phyloP scores from a whole-genome alignment of 1,139 yeast genomes.

The Pichia sp. region DNA sequence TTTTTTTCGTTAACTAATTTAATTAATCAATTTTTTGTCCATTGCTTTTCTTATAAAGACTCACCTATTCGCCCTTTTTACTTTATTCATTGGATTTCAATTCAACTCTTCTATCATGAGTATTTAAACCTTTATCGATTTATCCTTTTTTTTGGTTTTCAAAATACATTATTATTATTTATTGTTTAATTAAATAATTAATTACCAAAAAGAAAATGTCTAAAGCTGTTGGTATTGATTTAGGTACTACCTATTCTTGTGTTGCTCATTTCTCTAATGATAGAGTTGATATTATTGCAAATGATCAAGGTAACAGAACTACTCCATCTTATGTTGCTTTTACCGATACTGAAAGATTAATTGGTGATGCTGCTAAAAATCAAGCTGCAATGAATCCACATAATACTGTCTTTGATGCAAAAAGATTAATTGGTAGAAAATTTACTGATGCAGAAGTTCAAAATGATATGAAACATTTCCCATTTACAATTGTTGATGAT shows the following conservation, averaged over 20 bases:
- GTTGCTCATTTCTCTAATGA: constrained; percentile 76
- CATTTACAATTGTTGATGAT: constrained; percentile 80
- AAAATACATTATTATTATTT: too few species aligned
- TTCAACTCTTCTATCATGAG: too few species aligned
- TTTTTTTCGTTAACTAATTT: neutral
- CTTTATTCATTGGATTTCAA: too few species aligned
- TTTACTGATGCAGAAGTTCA: constrained; percentile 84
- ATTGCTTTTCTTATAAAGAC: too few species aligned
- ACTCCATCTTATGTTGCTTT: constrained; percentile 96
- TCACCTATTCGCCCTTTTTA: too few species aligned
- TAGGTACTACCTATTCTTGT: constrained; percentile 97
- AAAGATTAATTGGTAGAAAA: constrained; percentile 94
- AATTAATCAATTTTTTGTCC: too few species aligned
- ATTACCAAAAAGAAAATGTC: constrained; percentile 45
- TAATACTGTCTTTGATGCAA: constrained; percentile 94
- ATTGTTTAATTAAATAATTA: too few species aligned
- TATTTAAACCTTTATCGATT: too few species aligned
- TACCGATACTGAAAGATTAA: constrained; percentile 91
- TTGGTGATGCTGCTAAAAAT: constrained; percentile 98
- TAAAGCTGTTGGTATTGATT: constrained; percentile 99
- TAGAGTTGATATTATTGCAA: constrained; percentile 90
- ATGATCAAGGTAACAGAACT: constrained; percentile 98
- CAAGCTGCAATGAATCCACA: constrained; percentile 95
- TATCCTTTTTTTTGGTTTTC: too few species aligned
- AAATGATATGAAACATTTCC: constrained; percentile 94